A percentile compares a stretch with the other conserved stretches of the same genome.
Conservation (phyloP, 2,329 filamentous ascomycete species). For the Paecilomyces dactylethromorphus region DNA sequence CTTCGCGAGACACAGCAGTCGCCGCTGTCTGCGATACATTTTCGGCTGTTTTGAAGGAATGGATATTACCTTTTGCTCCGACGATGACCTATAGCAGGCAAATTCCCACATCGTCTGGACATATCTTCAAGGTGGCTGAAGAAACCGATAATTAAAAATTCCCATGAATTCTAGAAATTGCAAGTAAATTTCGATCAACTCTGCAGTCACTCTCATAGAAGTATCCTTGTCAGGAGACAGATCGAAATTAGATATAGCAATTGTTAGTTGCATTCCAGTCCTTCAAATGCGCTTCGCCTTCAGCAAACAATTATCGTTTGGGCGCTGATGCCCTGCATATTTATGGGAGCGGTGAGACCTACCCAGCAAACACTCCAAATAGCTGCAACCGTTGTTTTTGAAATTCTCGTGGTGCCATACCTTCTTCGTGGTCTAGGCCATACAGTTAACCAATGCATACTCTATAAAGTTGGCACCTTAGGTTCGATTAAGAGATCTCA, state of each 20-base stretch:
- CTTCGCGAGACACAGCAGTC: conserved; percentile 27
- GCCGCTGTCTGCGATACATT: conserved; percentile 32
- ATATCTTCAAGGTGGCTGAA: neutral
- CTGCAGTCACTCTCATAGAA: neutral
- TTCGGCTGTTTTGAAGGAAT: conserved; percentile 29
- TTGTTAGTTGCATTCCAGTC: neutral
- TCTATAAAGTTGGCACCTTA: neutral
- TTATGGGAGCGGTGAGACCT: neutral
- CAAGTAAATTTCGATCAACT: neutral
- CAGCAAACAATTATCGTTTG: neutral
- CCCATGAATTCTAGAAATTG: neutral
- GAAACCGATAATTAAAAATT: neutral
- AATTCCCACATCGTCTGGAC: neutral
- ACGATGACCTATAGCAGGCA: conserved; percentile 23
- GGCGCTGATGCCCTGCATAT: neutral
- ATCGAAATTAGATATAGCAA: neutral
- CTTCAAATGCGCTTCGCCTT: neutral
- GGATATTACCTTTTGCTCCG: conserved; percentile 32
- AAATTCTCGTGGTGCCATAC: neutral
- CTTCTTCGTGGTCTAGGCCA: neutral
- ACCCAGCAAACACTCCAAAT: neutral
- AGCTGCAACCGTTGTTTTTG: neutral
- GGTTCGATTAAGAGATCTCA: neutral
- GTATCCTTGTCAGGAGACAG: neutral
- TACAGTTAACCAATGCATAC: neutral